These are phyloP conservation scores for grape (Vitis vinifera) DNA, from an alignment of 164 flowering plant genomes.

Conservation along the genomic window DNA sequence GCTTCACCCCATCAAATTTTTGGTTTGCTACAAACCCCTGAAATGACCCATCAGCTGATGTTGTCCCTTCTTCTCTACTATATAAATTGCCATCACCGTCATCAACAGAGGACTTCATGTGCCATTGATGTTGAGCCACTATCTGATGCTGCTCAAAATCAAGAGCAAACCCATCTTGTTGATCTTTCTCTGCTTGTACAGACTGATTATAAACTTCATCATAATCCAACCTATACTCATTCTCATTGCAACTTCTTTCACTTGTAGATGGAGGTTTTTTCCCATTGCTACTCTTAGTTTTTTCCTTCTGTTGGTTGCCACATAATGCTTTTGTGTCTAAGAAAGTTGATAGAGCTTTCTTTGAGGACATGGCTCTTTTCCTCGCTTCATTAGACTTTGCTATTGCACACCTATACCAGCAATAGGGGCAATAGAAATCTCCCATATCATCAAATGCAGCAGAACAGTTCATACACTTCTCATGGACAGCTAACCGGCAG, in stretches of 20 bases:
- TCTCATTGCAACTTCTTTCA: not conserved
- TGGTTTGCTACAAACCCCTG: not conserved
- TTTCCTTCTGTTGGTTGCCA: conserved; percentile 8
- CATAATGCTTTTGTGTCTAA: conserved; percentile 4
- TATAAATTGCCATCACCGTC: not conserved
- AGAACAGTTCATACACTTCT: conserved; percentile 30
- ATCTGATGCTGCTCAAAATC: not conserved
- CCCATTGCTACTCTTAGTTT: conserved; percentile 4
- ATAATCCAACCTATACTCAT: not conserved
- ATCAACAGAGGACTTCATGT: not conserved
- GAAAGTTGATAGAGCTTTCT: conserved; percentile 30
- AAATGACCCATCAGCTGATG: not conserved
- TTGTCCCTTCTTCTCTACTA: conserved; percentile 1
- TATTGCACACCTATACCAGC: conserved; percentile 30
- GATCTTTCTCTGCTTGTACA: conserved; percentile 8
- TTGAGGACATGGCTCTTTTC: conserved; percentile 28
- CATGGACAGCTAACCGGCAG: conserved; percentile 47
- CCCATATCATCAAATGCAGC: conserved; percentile 43
- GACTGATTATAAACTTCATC: not conserved
- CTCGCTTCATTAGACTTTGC: conserved; percentile 17
- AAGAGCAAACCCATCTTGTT: not conserved
- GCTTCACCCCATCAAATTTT: not conserved
- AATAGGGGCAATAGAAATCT: conserved; percentile 53
- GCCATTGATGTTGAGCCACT: not conserved
- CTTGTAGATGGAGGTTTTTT: conserved; percentile 10